Base-by-base conservation (phyloP, 176 grass and related monocot species). In the Eragrostis curvula region DNA sequence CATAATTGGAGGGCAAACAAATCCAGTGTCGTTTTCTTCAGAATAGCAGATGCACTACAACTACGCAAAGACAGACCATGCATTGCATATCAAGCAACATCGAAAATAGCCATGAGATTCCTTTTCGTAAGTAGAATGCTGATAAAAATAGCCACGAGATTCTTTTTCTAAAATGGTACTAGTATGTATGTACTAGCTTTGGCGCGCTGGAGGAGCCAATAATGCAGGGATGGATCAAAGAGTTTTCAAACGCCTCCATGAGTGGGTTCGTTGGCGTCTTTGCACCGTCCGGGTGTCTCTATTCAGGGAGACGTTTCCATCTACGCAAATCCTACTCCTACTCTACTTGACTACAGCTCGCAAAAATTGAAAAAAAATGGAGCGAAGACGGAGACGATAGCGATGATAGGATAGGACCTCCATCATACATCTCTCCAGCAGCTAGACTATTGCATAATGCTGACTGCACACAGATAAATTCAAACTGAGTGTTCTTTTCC, bases 241-340 rank as follows among this genome's bases (percentile, higher is more conserved):
- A 24, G 25, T 12, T 1, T 30, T 60, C 25, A 63, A 30, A 30
- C 25, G 2, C 25, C 4, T 5, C 49, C 3, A 4, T 73, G 60
- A 63, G 85, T 76, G 63, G 63, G 48, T 68, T 25, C 9, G 79
- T 82, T 49, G 13, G 79, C 21, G 40, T 32, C 6, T 32, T 17
- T 7, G 14, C 69, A 70, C 77, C 66, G 53, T 25, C 24, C 8
- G 1, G 52, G 13, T 48, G 64, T 70, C 66, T 18, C 1, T 40
- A 17, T 7, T 29, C 60, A 36, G 11, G 9, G 66, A 52, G 41
- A 40, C 15, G 77, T 0, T 81, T 65, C 25, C 87, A 45, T 85
- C 44, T 62, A 89, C 82, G 82, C 82, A 76, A 81, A 76, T 68
- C 46, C 75, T 62, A 67, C 81, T 16, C 52, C 16, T 16, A 8